phyloP scores from a whole-genome alignment of 192 early-diverging fungal genomes.

The Powellomyces hirtus region DNA sequence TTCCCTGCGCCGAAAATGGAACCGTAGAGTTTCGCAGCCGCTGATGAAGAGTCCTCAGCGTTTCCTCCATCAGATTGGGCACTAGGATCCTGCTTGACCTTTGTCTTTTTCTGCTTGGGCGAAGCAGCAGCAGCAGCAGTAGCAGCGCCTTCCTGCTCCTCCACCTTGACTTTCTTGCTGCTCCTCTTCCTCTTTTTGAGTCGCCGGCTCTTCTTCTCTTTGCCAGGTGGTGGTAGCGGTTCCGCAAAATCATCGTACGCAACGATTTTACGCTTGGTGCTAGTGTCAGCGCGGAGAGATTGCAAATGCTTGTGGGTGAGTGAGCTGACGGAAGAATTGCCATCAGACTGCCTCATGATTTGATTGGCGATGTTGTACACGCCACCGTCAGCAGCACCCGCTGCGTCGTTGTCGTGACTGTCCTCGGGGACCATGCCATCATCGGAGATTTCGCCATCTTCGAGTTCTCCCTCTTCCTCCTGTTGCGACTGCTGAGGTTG shows the following conservation, averaged over 20 bases:
- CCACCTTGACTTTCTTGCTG: no score
- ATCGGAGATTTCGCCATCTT: constrained; percentile 18
- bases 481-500: neutral
- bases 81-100: neutral
- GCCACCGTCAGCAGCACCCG: neutral
- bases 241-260: neutral
- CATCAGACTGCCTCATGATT: neutral
- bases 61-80: neutral
- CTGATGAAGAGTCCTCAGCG: neutral
- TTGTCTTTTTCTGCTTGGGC: neutral
- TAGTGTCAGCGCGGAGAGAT: neutral
- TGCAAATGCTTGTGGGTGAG: neutral
- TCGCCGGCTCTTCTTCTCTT: no score
- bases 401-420: neutral
- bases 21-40: neutral
- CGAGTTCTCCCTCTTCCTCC: constrained; percentile 12
- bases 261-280: neutral
- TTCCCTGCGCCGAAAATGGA: neutral
- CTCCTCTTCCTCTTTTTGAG: no score
- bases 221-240: no score
- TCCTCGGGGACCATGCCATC: neutral
- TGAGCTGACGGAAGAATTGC: no score
- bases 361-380: neutral
- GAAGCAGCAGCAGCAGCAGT: neutral
- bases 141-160: neutral